Evolutionary conservation across 2,329 filamentous ascomycete species (phyloP), one percentile per base, ranked within the genome.

Genomic region (Aspergillus pseudoviridinutans): DNA sequence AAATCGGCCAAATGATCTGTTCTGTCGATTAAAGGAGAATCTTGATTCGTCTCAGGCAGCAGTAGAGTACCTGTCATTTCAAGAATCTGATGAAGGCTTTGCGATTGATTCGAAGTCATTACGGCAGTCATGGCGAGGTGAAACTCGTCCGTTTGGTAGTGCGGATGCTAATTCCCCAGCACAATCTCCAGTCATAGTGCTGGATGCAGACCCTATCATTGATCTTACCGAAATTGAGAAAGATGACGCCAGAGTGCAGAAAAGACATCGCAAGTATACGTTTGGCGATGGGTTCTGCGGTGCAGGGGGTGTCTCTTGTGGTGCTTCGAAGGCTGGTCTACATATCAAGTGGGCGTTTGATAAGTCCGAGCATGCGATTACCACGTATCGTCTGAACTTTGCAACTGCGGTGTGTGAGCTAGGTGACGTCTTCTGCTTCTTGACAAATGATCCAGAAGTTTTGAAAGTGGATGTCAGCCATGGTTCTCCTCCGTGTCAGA

Each of bases 401-500:
- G 75, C 76, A 0, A 55, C 59, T 4, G 68, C 66, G 0, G 54
- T 67, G 1, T 66, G 68, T 5, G 69, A 78, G 0, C 73, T 78
- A 0, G 67, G 71, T 0, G 69, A 77, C 0, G 75, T 89, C 0
- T 80, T 82, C 49, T 64, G 79, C 5, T 74, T 79, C 27, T 57
- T 78, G 4, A 71, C 70, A 0, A 71, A 70, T 8, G 44, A 63
- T 2, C 25, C 59, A 0, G 62, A 73, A 0, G 67, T 71, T 2
- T 61, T 79, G 8, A 76, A 77, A 3, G 82, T 87, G 0, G 90
- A 94, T 63, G 76, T 93, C 1, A 74, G 90, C 0, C 91, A 95
- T 61, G 73, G 92, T 0, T 91, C 88, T 0, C 90, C 89, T 0
- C 90, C 91, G 0, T 95, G 91, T 56, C 89, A 93, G 63, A 84